A percentile compares a stretch with the other conserved stretches of the same genome.
Evolutionary conservation across 2,329 filamentous ascomycete species (phyloP).

Genomic region (Davidsoniella virescens): DNA sequence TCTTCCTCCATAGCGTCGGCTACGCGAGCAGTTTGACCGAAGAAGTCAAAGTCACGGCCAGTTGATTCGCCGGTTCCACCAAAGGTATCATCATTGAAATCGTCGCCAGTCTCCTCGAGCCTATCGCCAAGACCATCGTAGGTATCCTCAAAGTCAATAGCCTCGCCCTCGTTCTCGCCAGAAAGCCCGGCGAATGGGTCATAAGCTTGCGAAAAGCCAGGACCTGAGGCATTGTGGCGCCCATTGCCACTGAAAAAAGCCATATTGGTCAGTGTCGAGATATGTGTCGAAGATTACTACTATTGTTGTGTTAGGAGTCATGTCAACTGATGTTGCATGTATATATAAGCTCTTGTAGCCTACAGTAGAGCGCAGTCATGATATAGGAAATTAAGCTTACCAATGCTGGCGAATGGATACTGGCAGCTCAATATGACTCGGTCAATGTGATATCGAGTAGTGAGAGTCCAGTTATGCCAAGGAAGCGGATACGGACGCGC

Average conservation of each 20-base stretch:
- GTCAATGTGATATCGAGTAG: too few relatives aligned
- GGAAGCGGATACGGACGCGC: too few relatives aligned
- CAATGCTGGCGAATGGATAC: too few relatives aligned
- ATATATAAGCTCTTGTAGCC: too few relatives aligned
- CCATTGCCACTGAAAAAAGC: conserved; percentile 78
- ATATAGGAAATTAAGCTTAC: too few relatives aligned
- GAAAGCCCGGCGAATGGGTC: conserved; percentile 78
- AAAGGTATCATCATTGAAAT: conserved; percentile 95
- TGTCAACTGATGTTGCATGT: too few relatives aligned
- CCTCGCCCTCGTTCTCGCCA: conserved; percentile 41
- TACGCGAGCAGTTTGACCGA: conserved; percentile 78
- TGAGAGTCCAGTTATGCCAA: too few relatives aligned
- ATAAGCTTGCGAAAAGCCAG: conserved; percentile 66
- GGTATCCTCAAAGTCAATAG: conserved; percentile 79
- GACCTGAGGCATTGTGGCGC: conserved; percentile 50
- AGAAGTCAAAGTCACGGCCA: conserved; percentile 95
- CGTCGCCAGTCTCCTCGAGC: conserved; percentile 83
- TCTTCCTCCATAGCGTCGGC: conserved; percentile 79
- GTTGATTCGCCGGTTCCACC: conserved; percentile 38
- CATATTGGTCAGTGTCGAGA: conserved; percentile 33
- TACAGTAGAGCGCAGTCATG: too few relatives aligned
- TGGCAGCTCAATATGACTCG: too few relatives aligned
- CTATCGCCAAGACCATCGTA: conserved; percentile 88
- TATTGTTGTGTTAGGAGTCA: too few relatives aligned
- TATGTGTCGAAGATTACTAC: too few relatives aligned